Evolutionary conservation across 805 yeast species (phyloP), one percentile per base, ranked within the genome.

Genomic region (Candida quercuum): DNA sequence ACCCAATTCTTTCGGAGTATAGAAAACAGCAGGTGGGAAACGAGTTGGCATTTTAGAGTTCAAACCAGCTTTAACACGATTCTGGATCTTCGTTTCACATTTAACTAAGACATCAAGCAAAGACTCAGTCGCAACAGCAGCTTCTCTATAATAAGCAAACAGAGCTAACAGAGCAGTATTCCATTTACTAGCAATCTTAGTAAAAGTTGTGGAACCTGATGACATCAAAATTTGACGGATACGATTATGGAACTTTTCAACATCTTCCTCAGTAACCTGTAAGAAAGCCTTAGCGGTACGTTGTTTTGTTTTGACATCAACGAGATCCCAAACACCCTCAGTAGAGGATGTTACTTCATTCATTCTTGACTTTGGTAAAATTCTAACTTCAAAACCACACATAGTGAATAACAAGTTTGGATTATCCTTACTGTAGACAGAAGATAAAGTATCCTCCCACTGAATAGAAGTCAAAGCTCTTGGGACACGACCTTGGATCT

Each of bases 31-130:
- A 0, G 99, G 99, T 3, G 99, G 99, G 63, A 93, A 93, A 39
- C 99, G 71, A 0, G 96, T 81, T 1, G 99, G 99, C 99, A 93
- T 93, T 61, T 93, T 93, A 12, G 98, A 91, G 52, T 93, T 93
- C 43, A 93, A 69, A 0, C 99, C 99, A 65, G 91, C 74, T 56
- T 93, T 93, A 15, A 93, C 96, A 47, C 95, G 72, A 38, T 89
- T 93, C 61, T 93, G 99, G 32, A 93, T 82, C 53, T 85, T 81
- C 0, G 96, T 89, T 54, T 93, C 99, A 47, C 94, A 77, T 52
- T 84, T 86, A 10, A 93, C 99, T 33, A 93, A 65, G 4, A 78
- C 67, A 56, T 89, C 96, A 10, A 93, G 65, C 24, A 93, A 63
- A 5, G 81, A 54, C 37, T 81, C 86, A 0, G 99, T 88, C 0